Conservation (phyloP, 2,329 filamentous ascomycete genomes). For the Venturia aucupariae region DNA sequence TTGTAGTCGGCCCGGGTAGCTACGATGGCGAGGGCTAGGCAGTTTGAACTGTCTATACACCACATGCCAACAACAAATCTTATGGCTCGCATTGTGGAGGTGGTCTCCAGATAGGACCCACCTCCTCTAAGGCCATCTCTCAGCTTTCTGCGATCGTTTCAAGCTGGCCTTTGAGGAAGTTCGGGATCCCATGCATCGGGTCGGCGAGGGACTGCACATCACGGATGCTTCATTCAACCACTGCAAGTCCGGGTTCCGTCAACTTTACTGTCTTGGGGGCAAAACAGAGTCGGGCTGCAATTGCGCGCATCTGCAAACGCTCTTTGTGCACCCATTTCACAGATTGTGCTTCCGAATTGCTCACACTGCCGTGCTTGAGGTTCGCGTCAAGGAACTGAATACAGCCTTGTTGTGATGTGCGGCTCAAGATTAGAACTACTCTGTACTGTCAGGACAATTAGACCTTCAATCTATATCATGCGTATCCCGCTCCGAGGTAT, state of each 20-base stretch:
- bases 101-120: neutral
- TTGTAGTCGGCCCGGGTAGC: neutral
- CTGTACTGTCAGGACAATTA: neutral
- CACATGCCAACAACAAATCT: neutral
- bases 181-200: neutral
- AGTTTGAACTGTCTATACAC: neutral
- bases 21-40: neutral
- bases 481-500: neutral
- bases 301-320: neutral
- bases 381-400: neutral
- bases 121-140: neutral
- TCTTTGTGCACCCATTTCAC: neutral
- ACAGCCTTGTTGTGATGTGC: neutral
- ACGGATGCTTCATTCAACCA: neutral
- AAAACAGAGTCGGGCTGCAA: neutral
- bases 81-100: neutral
- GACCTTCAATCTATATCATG: neutral
- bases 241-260: no score
- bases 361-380: neutral
- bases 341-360: neutral
- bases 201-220: neutral
- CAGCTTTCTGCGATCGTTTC: neutral
- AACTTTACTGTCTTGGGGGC: neutral
- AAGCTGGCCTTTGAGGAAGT: neutral
- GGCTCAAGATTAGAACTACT: conserved; percentile 1